Conservation (phyloP, 192 early-diverging fungal genomes). For the Oehlia diaphana region DNA sequence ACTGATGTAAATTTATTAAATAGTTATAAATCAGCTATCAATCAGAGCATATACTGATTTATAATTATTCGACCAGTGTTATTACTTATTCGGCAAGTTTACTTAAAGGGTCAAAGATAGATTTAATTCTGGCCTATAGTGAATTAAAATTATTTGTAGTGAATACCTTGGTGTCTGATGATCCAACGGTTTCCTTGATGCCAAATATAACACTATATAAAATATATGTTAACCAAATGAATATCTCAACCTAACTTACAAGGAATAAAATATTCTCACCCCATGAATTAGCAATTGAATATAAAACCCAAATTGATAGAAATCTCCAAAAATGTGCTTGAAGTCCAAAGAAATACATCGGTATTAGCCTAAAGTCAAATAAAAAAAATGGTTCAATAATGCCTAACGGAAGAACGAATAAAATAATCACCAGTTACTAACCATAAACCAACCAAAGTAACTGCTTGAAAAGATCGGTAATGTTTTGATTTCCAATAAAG, state of each 20-base stretch:
- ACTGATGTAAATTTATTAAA: too few species aligned
- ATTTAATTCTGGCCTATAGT: too few species aligned
- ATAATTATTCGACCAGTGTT: too few species aligned
- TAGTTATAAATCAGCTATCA: too few species aligned
- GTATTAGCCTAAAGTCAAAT: background rate
- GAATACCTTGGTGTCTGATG: conserved; percentile 54
- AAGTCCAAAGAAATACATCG: conserved; percentile 27
- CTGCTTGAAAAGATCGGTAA: conserved; percentile 54
- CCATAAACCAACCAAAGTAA: conserved; percentile 54
- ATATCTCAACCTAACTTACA: background rate
- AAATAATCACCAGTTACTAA: background rate
- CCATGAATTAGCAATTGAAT: conserved; percentile 19
- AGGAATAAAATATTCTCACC: background rate
- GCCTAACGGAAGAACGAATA: background rate
- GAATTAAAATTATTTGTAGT: too few species aligned
- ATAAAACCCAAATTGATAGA: conserved; percentile 20
- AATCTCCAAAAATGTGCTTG: conserved; percentile 27
- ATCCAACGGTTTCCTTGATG: conserved; percentile 60
- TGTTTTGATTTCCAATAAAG: conserved; percentile 63
- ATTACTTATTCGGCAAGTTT: too few species aligned
- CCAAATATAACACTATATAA: conserved; percentile 50
- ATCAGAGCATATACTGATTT: too few species aligned
- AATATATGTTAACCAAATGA: conserved; percentile 29
- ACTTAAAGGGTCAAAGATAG: too few species aligned
- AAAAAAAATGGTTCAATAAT: background rate